phyloP scores from a whole-genome alignment of 192 early-diverging fungal species.

The Coemansia sp. region DNA sequence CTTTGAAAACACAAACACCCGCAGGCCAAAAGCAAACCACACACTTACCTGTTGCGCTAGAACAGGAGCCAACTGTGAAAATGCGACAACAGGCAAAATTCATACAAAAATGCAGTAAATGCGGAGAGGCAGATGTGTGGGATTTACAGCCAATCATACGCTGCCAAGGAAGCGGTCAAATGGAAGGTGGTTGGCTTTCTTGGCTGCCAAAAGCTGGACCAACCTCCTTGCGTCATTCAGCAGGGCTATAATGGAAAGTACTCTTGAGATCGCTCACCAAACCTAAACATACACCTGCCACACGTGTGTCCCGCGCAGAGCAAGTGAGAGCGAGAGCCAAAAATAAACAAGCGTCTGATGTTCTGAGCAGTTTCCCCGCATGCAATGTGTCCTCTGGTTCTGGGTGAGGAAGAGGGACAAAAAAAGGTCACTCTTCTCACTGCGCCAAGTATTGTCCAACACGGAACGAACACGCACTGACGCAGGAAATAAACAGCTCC shows the following conservation, averaged over 20 bases:
- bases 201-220: neutral
- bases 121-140: neutral
- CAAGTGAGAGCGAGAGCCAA: neutral
- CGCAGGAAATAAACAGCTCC: neutral
- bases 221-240: neutral
- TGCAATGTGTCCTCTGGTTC: neutral
- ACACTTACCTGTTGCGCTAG: too few species aligned
- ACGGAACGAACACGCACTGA: neutral
- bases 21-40: too few species aligned
- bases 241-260: too few species aligned
- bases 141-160: slow-evolving; percentile 7
- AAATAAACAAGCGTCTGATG: neutral
- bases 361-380: neutral
- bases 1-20: too few species aligned
- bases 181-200: neutral
- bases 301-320: neutral
- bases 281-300: neutral
- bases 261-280: too few species aligned
- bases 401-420: too few species aligned
- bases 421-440: slow-evolving; percentile 1
- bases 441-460: neutral
- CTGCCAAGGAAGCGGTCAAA: slow-evolving; percentile 4
- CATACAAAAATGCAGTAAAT: too few species aligned
- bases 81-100: neutral
- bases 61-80: too few species aligned